These are phyloP conservation scores for Capillidium rhysosporum DNA, from an alignment of 371 early-diverging fungal species.

Conservation along the genomic window DNA sequence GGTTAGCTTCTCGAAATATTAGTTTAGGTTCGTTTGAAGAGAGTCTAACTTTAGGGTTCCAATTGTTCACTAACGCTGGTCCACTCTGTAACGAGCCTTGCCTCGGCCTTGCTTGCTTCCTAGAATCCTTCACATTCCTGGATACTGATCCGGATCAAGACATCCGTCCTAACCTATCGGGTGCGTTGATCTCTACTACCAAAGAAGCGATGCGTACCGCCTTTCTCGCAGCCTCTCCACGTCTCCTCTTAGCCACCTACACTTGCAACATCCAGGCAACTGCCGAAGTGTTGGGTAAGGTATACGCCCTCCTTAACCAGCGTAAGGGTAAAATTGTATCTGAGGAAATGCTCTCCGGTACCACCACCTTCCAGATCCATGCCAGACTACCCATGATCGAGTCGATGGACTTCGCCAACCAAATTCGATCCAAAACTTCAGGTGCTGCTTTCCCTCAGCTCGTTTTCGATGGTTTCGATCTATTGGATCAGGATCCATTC, in stretches of 20 bases:
- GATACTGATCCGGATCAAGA: slow-evolving; percentile 8
- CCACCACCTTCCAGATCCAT: slow-evolving; percentile 80
- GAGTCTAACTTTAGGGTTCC: slow-evolving; percentile 79
- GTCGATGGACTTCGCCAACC: slow-evolving; percentile 97
- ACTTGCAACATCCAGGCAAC: slow-evolving; percentile 87
- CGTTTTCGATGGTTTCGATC: slow-evolving; percentile 79
- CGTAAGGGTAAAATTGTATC: slow-evolving; percentile 73
- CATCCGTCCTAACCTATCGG: slow-evolving; percentile 11
- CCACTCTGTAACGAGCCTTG: slow-evolving; percentile 91
- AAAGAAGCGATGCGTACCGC: slow-evolving; percentile 64
- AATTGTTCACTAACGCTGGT: slow-evolving; percentile 72
- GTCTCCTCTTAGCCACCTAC: slow-evolving; percentile 87
- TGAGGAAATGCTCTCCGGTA: slow-evolving; percentile 91
- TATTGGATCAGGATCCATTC: slow-evolving; percentile 86
- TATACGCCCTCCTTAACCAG: slow-evolving; percentile 77
- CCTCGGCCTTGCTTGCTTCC: slow-evolving; percentile 66
- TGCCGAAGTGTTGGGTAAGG: slow-evolving; percentile 83
- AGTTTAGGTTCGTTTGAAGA: slow-evolving; percentile 38
- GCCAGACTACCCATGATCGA: slow-evolving; percentile 92
- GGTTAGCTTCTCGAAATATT: neutral
- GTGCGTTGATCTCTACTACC: slow-evolving; percentile 74
- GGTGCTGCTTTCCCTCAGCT: slow-evolving; percentile 91
- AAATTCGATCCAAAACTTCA: slow-evolving; percentile 80
- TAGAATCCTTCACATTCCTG: slow-evolving; percentile 43
- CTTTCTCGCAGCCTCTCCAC: slow-evolving; percentile 84